Evolutionary conservation across 2,329 filamentous ascomycete species (phyloP).

Genomic region (Aureobasidium sp.): DNA sequence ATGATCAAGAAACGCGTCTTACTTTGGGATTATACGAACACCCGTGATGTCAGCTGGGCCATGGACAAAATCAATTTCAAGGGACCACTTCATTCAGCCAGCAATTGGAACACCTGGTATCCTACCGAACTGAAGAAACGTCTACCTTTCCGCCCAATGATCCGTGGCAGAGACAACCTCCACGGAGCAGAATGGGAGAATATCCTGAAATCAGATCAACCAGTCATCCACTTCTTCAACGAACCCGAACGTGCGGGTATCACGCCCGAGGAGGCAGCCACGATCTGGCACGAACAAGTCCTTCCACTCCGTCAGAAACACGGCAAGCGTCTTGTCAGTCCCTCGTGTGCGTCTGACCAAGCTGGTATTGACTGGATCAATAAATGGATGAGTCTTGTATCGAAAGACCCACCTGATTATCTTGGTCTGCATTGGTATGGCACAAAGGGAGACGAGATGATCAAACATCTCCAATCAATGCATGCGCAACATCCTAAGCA

Average conservation of each 20-base stretch:
- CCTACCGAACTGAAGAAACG: no score
- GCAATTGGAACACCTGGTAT: no score
- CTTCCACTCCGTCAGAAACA: background rate
- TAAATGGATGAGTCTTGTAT: background rate
- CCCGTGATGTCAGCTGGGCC: no score
- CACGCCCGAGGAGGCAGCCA: background rate
- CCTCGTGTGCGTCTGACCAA: background rate
- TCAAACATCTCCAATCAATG: background rate
- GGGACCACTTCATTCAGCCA: no score
- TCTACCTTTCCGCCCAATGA: no score
- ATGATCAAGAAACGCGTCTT: no score
- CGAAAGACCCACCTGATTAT: background rate
- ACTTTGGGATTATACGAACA: no score
- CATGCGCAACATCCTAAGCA: background rate
- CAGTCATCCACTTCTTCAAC: no score
- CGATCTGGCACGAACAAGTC: background rate
- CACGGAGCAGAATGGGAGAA: no score
- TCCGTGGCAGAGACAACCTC: no score
- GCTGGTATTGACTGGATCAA: background rate
- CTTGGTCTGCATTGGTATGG: background rate
- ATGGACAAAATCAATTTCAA: no score
- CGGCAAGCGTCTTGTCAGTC: background rate
- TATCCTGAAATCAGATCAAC: no score
- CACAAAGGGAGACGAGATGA: background rate
- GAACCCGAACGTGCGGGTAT: background rate